phyloP scores from a whole-genome alignment of 257 asterid genomes.

The Penstemon davidsonii region DNA sequence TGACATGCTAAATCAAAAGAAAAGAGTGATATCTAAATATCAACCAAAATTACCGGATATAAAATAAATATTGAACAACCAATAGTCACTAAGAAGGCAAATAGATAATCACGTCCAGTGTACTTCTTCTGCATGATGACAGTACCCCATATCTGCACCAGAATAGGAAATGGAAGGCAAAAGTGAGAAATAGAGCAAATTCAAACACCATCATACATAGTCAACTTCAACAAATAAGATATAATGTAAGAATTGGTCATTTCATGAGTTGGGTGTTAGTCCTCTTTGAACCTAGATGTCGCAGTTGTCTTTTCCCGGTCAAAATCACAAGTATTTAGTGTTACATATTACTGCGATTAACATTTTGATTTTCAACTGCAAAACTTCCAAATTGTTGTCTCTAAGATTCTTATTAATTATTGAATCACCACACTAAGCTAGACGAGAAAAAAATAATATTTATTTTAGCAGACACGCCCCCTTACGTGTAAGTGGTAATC shows the following conservation, averaged over 20 bases:
- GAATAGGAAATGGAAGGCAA: constrained; percentile 24
- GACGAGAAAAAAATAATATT: no score
- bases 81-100: constrained; percentile 73
- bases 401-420: background rate
- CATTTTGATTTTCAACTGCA: background rate
- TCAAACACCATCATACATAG: constrained; percentile 10
- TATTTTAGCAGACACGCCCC: no score
- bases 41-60: constrained; percentile 59
- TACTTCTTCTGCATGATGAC: constrained; percentile 95
- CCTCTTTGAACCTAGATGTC: background rate
- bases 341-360: background rate
- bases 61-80: constrained; percentile 94
- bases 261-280: background rate
- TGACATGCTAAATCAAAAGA: constrained; percentile 8
- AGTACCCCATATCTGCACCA: constrained; percentile 95
- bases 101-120: constrained; percentile 70
- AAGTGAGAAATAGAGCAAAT: constrained; percentile 18
- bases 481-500: no score
- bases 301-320: background rate
- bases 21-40: constrained; percentile 12
- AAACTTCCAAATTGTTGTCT: background rate
- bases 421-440: no score
- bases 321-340: background rate
- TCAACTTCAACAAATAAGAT: constrained; percentile 16
- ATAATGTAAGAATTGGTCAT: constrained; percentile 11